Evolutionary conservation across 306 rosid genomes (phyloP).

Genomic region (Rosa persica): DNA sequence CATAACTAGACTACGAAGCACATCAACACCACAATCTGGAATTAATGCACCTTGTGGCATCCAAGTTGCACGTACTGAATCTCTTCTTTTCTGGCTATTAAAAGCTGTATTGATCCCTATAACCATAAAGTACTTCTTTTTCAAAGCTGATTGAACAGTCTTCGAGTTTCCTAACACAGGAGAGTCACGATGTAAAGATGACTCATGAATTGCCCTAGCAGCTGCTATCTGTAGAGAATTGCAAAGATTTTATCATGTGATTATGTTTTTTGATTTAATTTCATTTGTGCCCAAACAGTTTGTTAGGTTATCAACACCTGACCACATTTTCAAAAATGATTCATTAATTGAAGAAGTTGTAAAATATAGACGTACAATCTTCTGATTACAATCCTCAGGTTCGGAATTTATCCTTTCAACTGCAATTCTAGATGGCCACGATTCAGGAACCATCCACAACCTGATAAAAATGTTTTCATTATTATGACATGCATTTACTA

Average conservation of each 20-base stretch:
- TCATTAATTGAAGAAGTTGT: background rate
- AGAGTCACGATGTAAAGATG: slow-evolving; percentile 43
- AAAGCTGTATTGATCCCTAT: slow-evolving; percentile 92
- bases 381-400: slow-evolving; percentile 44
- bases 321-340: background rate
- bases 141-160: slow-evolving; percentile 36
- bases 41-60: slow-evolving; percentile 78
- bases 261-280: background rate
- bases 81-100: slow-evolving; percentile 78
- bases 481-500: slow-evolving; percentile 15
- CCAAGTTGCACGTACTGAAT: slow-evolving; percentile 89
- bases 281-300: background rate
- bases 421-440: slow-evolving; percentile 42
- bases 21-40: slow-evolving; percentile 2
- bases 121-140: slow-evolving; percentile 73
- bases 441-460: slow-evolving; percentile 64
- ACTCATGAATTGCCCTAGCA: slow-evolving; percentile 33
- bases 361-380: slow-evolving; percentile 52
- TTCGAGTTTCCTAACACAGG: slow-evolving; percentile 41
- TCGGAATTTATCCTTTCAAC: slow-evolving; percentile 34
- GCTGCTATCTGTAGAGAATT: slow-evolving; percentile 30
- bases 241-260: too few species aligned
- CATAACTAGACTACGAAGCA: slow-evolving; percentile 26
- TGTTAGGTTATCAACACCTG: background rate
- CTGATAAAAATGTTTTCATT: slow-evolving; percentile 42